Base-by-base conservation (phyloP, 768 basidiomycete species). In the Tulasnella sp. region DNA sequence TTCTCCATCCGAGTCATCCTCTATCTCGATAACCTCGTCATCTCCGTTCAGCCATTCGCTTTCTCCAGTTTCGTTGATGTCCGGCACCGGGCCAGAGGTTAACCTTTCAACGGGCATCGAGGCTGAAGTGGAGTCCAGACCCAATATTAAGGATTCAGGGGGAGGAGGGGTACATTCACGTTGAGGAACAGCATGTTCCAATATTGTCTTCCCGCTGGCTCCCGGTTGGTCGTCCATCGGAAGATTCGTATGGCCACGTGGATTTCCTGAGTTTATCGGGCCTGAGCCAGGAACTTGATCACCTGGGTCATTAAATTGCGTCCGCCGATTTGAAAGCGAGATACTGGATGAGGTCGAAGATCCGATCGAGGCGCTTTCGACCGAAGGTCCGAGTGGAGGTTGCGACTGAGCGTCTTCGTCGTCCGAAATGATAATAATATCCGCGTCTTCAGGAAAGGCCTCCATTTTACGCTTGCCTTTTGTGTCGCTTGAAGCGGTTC, bases 41-140 rank as follows among this genome's bases (percentile, higher is more conserved):
- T 95, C 94, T 16, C 90, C 93, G 82, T 86, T 90, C 62, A 87
- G 89, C 93, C 94, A 94, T 9, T 91, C 90, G 42, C 88, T 88
- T 24, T 86, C 86, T 58, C 9, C 16, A 36, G 36, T 21, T 21
- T 75, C 75, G 5, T n/a, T 10, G 10, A 2, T 14, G 44, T 10
- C 18, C 0, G 21, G 39, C 8, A 56, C 21, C 21, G 4, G 14
- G 12, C 24, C 8, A 10, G 39, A 34, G 19, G 46, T 8, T 9
- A 31, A n/a, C 2, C 5, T 48, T 21, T 21, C 8, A 9, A 19
- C 46, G 39, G 27, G 40, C 12, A n/a, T 44, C 56, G 24, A 9
- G 9, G 8, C n/a, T 74, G 27, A 3, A 34, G 21, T 21, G 5
- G 31, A 2, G 18, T 34, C 19, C 42, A 18, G 27, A 27, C n/a